Conservation (phyloP, 208 protist genomes). For the Vickermania ingenoplastis region DNA sequence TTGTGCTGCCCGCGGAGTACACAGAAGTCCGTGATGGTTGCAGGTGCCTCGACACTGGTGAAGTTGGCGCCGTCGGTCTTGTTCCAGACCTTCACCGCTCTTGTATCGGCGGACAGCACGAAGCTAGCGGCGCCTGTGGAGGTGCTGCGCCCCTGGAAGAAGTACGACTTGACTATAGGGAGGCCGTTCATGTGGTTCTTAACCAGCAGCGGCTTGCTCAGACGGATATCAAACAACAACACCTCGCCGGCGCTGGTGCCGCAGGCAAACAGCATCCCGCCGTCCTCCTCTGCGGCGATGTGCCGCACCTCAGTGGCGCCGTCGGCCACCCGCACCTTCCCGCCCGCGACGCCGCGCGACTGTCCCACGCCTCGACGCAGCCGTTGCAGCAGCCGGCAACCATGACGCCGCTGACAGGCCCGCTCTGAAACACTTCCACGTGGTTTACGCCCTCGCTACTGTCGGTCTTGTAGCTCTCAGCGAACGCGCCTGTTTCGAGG, state of each 20-base stretch:
- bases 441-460: slow-evolving; percentile 42
- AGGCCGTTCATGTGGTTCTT: slow-evolving; percentile 96
- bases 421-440: slow-evolving; percentile 55
- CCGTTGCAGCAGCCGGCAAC: slow-evolving; percentile 67
- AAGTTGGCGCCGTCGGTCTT: slow-evolving; percentile 74
- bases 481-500: slow-evolving; percentile 74
- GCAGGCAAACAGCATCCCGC: slow-evolving; percentile 71
- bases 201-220: slow-evolving; percentile 74
- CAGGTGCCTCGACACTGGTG: slow-evolving; percentile 80
- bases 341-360: slow-evolving; percentile 30
- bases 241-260: slow-evolving; percentile 75
- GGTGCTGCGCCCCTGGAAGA: slow-evolving; percentile 79
- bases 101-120: slow-evolving; percentile 81
- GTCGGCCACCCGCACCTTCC: slow-evolving; percentile 35
- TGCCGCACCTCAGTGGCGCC: slow-evolving; percentile 43
- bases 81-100: slow-evolving; percentile 93
- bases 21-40: slow-evolving; percentile 79
- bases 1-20: slow-evolving; percentile 78
- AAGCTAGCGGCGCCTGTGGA: slow-evolving; percentile 60
- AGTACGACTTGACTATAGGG: slow-evolving; percentile 90
- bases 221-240: slow-evolving; percentile 80
- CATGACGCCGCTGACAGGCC: slow-evolving; percentile 51
- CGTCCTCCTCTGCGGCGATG: slow-evolving; percentile 49
- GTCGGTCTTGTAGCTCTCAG: slow-evolving; percentile 71
- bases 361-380: slow-evolving; percentile 74